phyloP scores from a whole-genome alignment of 129 eudicot genomes.

The Chrysanthemum makinoi region DNA sequence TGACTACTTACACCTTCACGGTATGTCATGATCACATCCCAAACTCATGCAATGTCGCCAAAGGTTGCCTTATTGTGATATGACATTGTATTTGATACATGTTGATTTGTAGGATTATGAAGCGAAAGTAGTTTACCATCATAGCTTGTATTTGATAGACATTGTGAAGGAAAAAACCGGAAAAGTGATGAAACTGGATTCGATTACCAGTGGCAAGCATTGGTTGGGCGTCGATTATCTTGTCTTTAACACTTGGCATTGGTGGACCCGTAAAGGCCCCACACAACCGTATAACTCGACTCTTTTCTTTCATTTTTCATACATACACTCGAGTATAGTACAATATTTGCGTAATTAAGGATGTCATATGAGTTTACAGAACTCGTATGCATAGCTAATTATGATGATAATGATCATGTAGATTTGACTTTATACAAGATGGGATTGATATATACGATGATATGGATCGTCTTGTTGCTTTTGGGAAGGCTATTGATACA shows the following conservation, averaged over 20 bases:
- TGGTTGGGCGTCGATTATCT: conserved; percentile 62
- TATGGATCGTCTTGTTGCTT: conserved; percentile 61
- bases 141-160: conserved; percentile 62
- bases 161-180: conserved; percentile 41
- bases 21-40: conserved; percentile 5
- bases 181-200: conserved; percentile 56
- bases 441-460: conserved; percentile 45
- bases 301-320: not conserved
- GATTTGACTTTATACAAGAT: conserved; percentile 59
- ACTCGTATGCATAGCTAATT: not conserved
- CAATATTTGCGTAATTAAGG: not conserved
- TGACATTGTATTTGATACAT: conserved; percentile 2
- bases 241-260: conserved; percentile 85
- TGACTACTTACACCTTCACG: conserved; percentile 30
- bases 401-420: conserved; percentile 19
- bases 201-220: conserved; percentile 41
- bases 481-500: conserved; percentile 53
- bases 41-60: not conserved
- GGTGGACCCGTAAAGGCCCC: conserved; percentile 67
- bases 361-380: not conserved
- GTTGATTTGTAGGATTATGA: conserved; percentile 53
- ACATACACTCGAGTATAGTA: not conserved
- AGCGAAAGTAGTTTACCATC: conserved; percentile 42
- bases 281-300: conserved; percentile 42
- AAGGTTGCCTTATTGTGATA: not conserved